These are phyloP conservation scores for Sporothrix dimorphospora DNA, from an alignment of 2,329 filamentous ascomycete species.

Conservation along the genomic window DNA sequence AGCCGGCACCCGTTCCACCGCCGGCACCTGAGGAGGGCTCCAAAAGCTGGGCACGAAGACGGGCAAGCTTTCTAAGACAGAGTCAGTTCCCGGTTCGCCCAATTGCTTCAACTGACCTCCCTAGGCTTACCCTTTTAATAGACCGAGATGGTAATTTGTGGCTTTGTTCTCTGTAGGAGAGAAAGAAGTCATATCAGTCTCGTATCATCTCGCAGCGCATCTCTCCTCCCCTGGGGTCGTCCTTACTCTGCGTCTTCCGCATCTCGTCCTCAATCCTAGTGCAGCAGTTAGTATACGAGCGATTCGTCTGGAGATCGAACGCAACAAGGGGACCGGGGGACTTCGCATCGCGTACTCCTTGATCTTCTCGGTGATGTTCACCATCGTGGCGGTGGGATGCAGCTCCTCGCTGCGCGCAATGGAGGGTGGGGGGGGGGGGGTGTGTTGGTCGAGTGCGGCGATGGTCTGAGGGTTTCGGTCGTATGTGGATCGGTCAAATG, in stretches of 20 bases:
- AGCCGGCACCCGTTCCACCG: constrained; percentile 78
- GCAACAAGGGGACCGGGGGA: neutral
- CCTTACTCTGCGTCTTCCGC: constrained; percentile 91
- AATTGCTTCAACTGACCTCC: neutral
- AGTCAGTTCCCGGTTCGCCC: neutral
- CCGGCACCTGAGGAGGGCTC: constrained; percentile 83
- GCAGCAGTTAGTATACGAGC: constrained; percentile 34
- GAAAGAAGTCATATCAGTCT: constrained; percentile 19
- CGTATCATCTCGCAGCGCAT: neutral
- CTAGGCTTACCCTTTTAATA: constrained; percentile 82
- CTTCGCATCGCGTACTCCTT: constrained; percentile 74
- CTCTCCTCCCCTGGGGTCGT: too few species aligned
- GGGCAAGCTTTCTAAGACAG: constrained; percentile 80
- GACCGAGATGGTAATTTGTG: constrained; percentile 98
- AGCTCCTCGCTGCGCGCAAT: constrained; percentile 30
- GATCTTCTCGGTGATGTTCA: constrained; percentile 99
- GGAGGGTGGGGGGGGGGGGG: neutral
- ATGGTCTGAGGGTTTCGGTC: neutral
- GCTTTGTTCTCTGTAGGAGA: constrained; percentile 85
- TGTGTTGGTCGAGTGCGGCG: too few species aligned
- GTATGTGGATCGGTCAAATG: neutral
- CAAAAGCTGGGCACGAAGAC: constrained; percentile 89
- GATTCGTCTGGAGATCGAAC: neutral
- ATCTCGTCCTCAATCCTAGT: constrained; percentile 99
- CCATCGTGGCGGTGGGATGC: constrained; percentile 64